phyloP scores from a whole-genome alignment of 1,284 basidiomycete species.

The Agaricales sp. region DNA sequence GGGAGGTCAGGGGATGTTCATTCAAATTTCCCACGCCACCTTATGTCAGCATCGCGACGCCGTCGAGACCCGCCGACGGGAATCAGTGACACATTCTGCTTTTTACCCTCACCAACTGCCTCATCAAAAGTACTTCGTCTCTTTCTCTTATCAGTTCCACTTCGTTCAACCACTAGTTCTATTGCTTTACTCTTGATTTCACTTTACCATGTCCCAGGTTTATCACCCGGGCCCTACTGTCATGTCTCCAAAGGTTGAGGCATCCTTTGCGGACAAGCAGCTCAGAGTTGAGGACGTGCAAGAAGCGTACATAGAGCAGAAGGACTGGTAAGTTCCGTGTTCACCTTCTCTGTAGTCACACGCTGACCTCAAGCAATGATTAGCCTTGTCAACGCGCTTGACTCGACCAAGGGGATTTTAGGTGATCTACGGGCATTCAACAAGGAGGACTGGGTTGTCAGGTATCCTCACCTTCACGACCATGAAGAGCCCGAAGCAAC shows the following conservation, averaged over 20 bases:
- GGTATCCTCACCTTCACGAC: slow-evolving; percentile 69
- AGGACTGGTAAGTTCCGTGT: slow-evolving; percentile 43
- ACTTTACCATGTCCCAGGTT: neutral
- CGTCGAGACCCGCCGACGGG: no score
- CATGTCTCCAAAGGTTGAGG: neutral
- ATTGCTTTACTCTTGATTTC: no score
- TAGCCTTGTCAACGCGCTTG: slow-evolving; percentile 71
- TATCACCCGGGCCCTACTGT: neutral
- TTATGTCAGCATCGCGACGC: no score
- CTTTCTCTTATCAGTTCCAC: no score
- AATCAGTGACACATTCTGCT: no score
- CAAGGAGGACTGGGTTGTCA: slow-evolving; percentile 76
- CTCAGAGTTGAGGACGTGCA: slow-evolving; percentile 55
- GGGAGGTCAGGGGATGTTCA: no score
- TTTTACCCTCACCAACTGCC: no score
- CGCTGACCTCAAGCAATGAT: slow-evolving; percentile 4
- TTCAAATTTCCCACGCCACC: no score
- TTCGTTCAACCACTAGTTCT: no score
- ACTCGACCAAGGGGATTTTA: slow-evolving; percentile 62
- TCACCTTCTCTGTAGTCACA: slow-evolving; percentile 2
- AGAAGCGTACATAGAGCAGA: slow-evolving; percentile 62
- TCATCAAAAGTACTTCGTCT: no score
- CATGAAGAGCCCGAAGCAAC: slow-evolving; percentile 18
- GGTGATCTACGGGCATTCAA: slow-evolving; percentile 74
- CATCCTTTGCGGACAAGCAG: neutral